These are phyloP conservation scores for Ustilago loliicola DNA, from an alignment of 1,284 basidiomycete genomes.

Conservation along the genomic window DNA sequence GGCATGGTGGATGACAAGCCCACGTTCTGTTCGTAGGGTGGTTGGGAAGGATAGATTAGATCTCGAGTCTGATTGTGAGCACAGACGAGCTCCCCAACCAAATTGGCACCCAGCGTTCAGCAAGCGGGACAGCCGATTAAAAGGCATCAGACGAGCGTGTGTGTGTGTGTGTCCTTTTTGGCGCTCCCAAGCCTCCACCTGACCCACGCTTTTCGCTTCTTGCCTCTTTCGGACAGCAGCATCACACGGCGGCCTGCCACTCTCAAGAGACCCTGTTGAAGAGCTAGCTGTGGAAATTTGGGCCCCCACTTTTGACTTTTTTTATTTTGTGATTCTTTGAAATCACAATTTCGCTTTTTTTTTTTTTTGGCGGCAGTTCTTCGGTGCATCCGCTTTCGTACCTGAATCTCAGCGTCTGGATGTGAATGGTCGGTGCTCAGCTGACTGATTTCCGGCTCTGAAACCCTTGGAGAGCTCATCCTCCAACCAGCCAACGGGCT, in stretches of 20 bases:
- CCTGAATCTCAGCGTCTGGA: not conserved
- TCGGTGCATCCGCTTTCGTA: constrained; percentile 25
- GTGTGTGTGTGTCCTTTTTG: constrained; percentile 8
- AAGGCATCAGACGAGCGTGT: too few relatives aligned
- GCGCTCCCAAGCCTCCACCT: constrained; percentile 20
- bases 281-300: too few relatives aligned
- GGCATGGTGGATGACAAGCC: too few relatives aligned
- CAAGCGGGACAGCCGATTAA: not conserved
- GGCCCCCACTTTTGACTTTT: constrained; percentile 2
- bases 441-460: constrained; percentile 12
- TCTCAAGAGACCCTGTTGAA: too few relatives aligned
- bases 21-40: too few relatives aligned
- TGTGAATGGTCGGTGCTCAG: constrained; percentile 1
- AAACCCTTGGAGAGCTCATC: not conserved
- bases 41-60: constrained; percentile 9
- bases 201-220: not conserved
- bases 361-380: constrained; percentile 27
- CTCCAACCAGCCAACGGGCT: not conserved
- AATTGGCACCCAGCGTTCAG: not conserved
- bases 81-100: constrained; percentile 9
- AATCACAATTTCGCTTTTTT: not conserved
- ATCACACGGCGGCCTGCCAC: constrained; percentile 17
- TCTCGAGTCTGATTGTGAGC: constrained; percentile 9
- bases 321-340: not conserved
- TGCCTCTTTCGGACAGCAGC: not conserved